Conservation (phyloP, 2,329 filamentous ascomycete genomes). For the Parastagonospora nodorum region DNA sequence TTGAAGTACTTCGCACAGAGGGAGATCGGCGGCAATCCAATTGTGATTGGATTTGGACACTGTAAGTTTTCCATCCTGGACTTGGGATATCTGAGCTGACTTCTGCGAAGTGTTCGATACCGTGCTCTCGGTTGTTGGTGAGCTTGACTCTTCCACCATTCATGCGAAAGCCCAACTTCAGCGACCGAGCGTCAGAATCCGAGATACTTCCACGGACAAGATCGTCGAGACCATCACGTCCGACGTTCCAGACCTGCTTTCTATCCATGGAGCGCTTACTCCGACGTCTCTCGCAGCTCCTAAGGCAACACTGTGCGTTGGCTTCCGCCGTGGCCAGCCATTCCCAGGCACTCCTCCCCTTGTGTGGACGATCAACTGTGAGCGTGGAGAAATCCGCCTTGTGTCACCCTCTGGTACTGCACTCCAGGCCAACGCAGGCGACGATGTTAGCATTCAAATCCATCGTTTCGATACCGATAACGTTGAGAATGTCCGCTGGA, state of each 20-base stretch:
- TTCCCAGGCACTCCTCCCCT: constrained; percentile 19
- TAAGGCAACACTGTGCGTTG: constrained; percentile 11
- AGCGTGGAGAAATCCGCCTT: constrained; percentile 21
- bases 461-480: constrained; percentile 56
- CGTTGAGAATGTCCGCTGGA: constrained; percentile 52
- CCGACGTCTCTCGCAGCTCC: constrained; percentile 1
- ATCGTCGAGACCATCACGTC: constrained; percentile 22
- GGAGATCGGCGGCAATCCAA: constrained; percentile 18
- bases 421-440: constrained; percentile 26
- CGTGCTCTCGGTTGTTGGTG: constrained; percentile 23
- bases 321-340: constrained; percentile 18
- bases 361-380: constrained; percentile 20
- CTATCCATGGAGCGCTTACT: constrained; percentile 41
- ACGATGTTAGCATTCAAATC: constrained; percentile 52
- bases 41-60: constrained; percentile 23
- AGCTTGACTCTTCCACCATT: constrained; percentile 11
- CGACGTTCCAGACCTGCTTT: constrained; percentile 55
- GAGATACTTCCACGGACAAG: constrained; percentile 32
- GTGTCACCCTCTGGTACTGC: constrained; percentile 27
- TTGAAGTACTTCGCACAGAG: constrained; percentile 22
- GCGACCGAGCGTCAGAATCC: constrained; percentile 9
- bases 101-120: constrained; percentile 16
- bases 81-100: not conserved
- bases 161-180: constrained; percentile 17
- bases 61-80: constrained; percentile 50